Evolutionary conservation across 805 yeast genomes (phyloP).

Genomic region (Nakazawaea laoshanensis): DNA sequence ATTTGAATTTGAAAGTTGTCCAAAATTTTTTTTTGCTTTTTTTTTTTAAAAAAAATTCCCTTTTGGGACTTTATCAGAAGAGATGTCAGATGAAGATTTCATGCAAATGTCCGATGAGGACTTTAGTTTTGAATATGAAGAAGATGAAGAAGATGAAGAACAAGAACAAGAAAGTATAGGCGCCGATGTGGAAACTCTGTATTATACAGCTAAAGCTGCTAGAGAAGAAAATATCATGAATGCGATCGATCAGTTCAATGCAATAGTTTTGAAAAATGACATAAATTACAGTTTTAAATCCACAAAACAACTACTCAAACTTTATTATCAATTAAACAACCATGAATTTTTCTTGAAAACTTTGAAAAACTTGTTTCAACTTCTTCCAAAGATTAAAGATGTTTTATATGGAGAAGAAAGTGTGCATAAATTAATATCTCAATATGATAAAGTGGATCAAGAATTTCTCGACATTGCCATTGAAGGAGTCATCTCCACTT

Average conservation of each 20-base stretch:
- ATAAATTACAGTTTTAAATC: conserved; percentile 20
- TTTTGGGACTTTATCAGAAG: not conserved
- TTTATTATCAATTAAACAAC: conserved; percentile 14
- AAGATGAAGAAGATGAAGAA: conserved; percentile 12
- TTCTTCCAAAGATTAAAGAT: conserved; percentile 13
- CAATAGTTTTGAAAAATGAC: not conserved
- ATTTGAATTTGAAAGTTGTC: not conserved
- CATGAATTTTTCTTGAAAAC: conserved; percentile 11
- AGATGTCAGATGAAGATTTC: conserved; percentile 18
- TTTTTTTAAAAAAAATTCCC: not conserved
- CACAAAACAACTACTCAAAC: conserved; percentile 24
- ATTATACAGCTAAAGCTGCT: conserved; percentile 23
- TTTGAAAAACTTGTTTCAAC: conserved; percentile 15
- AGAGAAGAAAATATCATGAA: conserved; percentile 20
- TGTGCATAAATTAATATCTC: conserved; percentile 19
- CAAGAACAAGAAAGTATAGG: conserved; percentile 3
- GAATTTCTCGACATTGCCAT: conserved; percentile 16
- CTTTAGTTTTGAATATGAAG: conserved; percentile 21
- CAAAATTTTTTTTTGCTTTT: too few species aligned
- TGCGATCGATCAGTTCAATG: conserved; percentile 14
- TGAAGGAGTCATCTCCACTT: conserved; percentile 4
- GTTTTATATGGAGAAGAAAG: conserved; percentile 21
- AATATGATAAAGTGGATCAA: conserved; percentile 16
- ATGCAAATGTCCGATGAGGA: conserved; percentile 27
- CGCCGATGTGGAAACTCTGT: conserved; percentile 17